Evolutionary conservation across 1,139 yeast genomes (phyloP), one percentile per base, ranked within the genome.

Genomic region (Scheffersomyces parashehatae): DNA sequence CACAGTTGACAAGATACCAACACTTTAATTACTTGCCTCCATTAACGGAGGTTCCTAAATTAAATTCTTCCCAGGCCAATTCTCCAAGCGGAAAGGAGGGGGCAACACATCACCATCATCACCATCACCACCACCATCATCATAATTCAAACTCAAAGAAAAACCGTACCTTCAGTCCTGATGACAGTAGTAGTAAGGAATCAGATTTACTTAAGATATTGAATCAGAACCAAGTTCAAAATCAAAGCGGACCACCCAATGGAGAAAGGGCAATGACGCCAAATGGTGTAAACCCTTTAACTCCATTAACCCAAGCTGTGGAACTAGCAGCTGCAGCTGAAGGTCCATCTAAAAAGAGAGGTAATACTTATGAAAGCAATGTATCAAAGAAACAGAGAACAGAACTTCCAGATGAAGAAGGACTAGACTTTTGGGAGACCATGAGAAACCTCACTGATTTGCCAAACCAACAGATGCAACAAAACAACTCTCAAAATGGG

Each of bases 11-110:
- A 38, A 67, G 91, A 52, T 79, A 72, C 51, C 83, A 83, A 41
- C 93, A 85, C 64, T 85, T 85, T 67, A 85, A 84, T 57, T 84
- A 83, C 55, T 64, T 85, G 31, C 88, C 90, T 9, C 85, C 90
- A 2, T 68, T 83, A 50, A 79, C 84, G 0, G 85, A 82, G 56
- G 82, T 79, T n/a, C 91, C 90, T 0, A 83, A 81, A 54, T 65
- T 85, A 37, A 82, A 75, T 16, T 82, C 88, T 1, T 81, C 88
- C 0, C 70, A 75, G 0, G 62, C 61, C 3, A 53, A 59, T 2
- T 45, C 58, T 6, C 38, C 53, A 12, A 54, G 45, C 44, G 52
- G 48, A 28, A 31, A 31, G 15, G 24, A 15, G 10, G 36, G 56
- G 44, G 38, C 59, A 55, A 14, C 55, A 39, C 48, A 58, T 38